These are phyloP conservation scores for Pleurotus tuoliensis DNA, from an alignment of 768 basidiomycete species.

Conservation along the genomic window DNA sequence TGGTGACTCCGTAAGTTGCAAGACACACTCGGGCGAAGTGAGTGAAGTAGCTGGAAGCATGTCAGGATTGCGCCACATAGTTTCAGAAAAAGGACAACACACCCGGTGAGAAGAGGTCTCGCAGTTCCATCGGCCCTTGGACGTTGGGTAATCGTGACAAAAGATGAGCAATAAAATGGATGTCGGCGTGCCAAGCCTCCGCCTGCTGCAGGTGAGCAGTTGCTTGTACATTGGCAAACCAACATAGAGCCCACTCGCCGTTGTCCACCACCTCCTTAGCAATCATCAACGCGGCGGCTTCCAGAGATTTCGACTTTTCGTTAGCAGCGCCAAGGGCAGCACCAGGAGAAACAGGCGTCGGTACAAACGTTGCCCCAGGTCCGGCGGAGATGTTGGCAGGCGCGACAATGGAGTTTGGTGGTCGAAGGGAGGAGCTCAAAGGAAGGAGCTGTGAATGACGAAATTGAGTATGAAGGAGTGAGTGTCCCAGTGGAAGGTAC, in stretches of 20 bases:
- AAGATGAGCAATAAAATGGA: conserved; percentile 38
- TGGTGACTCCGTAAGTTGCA: conserved; percentile 43
- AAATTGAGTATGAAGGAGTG: conserved; percentile 65
- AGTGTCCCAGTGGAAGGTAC: conserved; percentile 69
- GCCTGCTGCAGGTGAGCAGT: conserved; percentile 16
- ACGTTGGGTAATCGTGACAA: conserved; percentile 34
- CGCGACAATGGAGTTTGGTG: conserved; percentile 49
- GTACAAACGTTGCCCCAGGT: conserved; percentile 43
- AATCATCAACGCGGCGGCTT: conserved; percentile 59
- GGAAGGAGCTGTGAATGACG: conserved; percentile 61
- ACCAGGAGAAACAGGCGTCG: conserved; percentile 84
- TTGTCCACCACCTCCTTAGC: conserved; percentile 76
- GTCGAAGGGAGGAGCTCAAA: conserved; percentile 54
- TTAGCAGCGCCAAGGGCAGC: conserved; percentile 59
- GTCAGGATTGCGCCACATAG: neutral
- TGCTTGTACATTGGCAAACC: conserved; percentile 40
- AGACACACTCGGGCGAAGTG: conserved; percentile 8
- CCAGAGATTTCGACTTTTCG: conserved; percentile 65
- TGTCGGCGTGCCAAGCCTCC: conserved; percentile 60
- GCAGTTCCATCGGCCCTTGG: conserved; percentile 39
- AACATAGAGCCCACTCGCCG: conserved; percentile 60
- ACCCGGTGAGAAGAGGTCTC: conserved; percentile 40
- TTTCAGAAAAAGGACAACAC: conserved; percentile 9
- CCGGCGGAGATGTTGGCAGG: conserved; percentile 39
- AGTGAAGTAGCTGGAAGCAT: neutral